Conservation (phyloP, 2,329 filamentous ascomycete genomes). For the Nigrospora oryzae region DNA sequence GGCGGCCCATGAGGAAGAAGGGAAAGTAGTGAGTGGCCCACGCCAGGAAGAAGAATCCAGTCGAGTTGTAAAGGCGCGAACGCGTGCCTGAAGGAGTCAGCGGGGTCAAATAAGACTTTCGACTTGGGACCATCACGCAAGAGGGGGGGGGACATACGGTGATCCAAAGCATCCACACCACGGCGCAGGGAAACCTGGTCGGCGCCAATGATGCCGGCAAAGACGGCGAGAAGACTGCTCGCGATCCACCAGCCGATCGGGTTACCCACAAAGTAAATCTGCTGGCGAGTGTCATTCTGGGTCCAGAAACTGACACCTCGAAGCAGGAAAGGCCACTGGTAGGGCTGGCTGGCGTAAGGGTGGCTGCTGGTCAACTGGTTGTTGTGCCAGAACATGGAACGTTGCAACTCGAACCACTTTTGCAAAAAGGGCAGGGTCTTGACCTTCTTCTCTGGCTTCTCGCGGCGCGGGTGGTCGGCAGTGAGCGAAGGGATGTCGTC, state of each 20-base stretch:
- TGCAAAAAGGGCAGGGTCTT: conserved; percentile 81
- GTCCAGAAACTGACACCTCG: conserved; percentile 99
- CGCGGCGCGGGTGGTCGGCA: conserved; percentile 61
- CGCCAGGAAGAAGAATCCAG: conserved; percentile 96
- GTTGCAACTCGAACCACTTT: conserved; percentile 95
- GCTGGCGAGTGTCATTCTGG: conserved; percentile 84
- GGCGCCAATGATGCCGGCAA: conserved; percentile 81
- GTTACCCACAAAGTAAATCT: conserved; percentile 98
- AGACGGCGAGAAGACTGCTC: conserved; percentile 86
- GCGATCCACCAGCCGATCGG: conserved; percentile 96
- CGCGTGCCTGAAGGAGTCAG: conserved; percentile 58
- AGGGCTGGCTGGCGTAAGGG: conserved; percentile 88
- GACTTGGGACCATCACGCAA: not conserved
- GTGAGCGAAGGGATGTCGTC: conserved; percentile 82
- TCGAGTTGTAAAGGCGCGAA: conserved; percentile 93
- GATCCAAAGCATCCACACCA: conserved; percentile 86
- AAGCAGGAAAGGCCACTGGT: conserved; percentile 96
- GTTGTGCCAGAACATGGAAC: conserved; percentile 99
- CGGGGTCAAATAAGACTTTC: not conserved
- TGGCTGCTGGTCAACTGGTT: conserved; percentile 95
- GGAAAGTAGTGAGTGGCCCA: conserved; percentile 97
- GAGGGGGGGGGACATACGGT: conserved; percentile 57
- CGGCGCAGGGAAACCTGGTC: conserved; percentile 91
- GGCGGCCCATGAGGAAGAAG: conserved; percentile 96
- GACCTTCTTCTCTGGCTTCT: conserved; percentile 68